A percentile compares a stretch with the other conserved stretches of the same genome.
phyloP scores from a whole-genome alignment of 2,329 filamentous ascomycete species.

The Lecanosticta acicola region DNA sequence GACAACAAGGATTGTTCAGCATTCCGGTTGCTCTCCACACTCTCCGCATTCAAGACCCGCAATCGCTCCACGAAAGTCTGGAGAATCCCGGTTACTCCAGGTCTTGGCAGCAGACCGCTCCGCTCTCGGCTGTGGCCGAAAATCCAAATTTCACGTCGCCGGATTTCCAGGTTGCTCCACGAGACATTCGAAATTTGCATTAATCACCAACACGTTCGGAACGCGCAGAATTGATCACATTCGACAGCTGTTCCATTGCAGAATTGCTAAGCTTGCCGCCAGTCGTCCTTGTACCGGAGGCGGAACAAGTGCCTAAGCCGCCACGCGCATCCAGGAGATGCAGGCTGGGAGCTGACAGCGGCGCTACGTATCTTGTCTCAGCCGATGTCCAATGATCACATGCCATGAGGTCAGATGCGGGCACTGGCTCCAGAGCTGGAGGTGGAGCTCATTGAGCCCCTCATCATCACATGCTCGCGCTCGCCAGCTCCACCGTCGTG shows the following conservation, averaged over 20 bases:
- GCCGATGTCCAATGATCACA: slow-evolving; percentile 5
- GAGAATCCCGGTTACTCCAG: not conserved
- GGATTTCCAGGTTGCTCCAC: no score
- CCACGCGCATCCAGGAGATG: not conserved
- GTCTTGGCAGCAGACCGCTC: not conserved
- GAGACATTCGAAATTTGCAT: no score
- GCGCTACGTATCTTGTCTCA: slow-evolving; percentile 1
- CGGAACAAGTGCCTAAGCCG: not conserved
- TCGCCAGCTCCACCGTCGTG: not conserved
- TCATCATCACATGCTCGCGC: slow-evolving; percentile 4
- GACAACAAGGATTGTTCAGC: not conserved
- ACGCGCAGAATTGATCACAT: no score
- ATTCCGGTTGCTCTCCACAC: not conserved
- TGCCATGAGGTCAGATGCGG: slow-evolving; percentile 1
- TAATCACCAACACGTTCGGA: no score
- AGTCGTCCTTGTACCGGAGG: not conserved
- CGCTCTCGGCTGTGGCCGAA: not conserved
- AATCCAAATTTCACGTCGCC: not conserved
- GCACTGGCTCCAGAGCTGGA: no score
- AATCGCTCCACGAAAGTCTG: not conserved
- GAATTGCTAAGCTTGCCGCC: no score
- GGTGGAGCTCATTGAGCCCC: slow-evolving; percentile 7
- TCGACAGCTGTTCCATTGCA: no score
- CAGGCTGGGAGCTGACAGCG: slow-evolving; percentile 3
- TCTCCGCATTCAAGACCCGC: not conserved